Evolutionary conservation across 2,329 filamentous ascomycete species (phyloP).

Genomic region (Alternaria brassicae): DNA sequence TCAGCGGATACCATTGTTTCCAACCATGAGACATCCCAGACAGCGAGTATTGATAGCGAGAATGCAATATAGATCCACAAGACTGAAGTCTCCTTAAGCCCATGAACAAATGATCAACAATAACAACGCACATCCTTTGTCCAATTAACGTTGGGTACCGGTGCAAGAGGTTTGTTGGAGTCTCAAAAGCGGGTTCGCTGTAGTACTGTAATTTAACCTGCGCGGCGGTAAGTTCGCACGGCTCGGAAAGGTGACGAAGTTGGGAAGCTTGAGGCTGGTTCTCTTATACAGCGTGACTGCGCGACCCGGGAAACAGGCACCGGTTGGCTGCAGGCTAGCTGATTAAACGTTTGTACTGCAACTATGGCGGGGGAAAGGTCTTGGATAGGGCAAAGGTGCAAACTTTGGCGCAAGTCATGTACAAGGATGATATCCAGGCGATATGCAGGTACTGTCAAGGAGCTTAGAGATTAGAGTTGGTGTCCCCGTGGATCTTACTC

Average conservation of each 20-base stretch:
- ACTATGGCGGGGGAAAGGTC: not conserved
- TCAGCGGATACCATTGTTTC: not conserved
- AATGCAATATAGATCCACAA: not conserved
- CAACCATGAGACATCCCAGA: not conserved
- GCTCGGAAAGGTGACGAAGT: not conserved
- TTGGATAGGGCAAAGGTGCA: no score
- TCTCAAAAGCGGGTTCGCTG: not conserved
- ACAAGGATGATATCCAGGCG: not conserved
- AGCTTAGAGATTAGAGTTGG: not conserved
- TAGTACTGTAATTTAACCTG: not conserved
- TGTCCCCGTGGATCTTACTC: not conserved
- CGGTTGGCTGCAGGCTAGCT: not conserved
- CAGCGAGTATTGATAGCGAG: not conserved
- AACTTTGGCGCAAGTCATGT: not conserved
- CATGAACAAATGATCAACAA: not conserved
- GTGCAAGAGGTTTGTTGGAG: not conserved
- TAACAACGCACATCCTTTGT: not conserved
- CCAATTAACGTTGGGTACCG: not conserved
- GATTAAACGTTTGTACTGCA: not conserved
- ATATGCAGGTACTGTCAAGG: not conserved
- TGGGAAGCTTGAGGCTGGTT: not conserved
- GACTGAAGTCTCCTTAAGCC: not conserved
- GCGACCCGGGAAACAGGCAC: not conserved
- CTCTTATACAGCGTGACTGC: not conserved
- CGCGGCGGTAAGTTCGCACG: not conserved